These are phyloP conservation scores for Solanum appendiculatum DNA, from an alignment of 257 asterid genomes.

Conservation along the genomic window DNA sequence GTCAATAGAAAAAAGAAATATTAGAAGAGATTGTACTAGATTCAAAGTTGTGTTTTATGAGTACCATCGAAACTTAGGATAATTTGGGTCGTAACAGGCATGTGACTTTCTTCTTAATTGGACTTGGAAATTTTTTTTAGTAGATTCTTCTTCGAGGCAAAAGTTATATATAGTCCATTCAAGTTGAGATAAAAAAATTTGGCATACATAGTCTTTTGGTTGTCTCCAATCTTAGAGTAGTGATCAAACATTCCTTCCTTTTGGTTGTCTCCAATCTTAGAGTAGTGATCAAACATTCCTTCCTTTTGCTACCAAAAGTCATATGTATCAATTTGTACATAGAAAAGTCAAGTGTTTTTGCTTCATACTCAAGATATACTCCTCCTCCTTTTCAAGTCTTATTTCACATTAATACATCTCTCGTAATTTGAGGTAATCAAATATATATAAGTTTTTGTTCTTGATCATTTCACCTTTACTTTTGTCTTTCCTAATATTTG, in stretches of 20 bases:
- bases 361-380: not conserved
- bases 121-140: not conserved
- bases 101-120: not conserved
- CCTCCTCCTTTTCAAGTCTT: constrained; percentile 1
- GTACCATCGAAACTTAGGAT: not conserved
- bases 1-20: not conserved
- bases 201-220: not conserved
- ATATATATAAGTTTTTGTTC: not conserved
- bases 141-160: not conserved
- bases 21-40: not conserved
- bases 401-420: not conserved
- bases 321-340: not conserved
- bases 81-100: not conserved
- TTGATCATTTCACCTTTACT: not conserved
- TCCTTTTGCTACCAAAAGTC: not conserved
- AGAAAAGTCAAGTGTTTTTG: not conserved
- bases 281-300: not conserved
- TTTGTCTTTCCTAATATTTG: not conserved
- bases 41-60: not conserved
- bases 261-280: not conserved
- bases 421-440: not conserved
- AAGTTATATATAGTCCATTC: not conserved
- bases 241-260: not conserved
- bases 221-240: not conserved
- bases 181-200: not conserved